Evolutionary conservation across 2,329 filamentous ascomycete species (phyloP).

Genomic region (Apiospora hydei): DNA sequence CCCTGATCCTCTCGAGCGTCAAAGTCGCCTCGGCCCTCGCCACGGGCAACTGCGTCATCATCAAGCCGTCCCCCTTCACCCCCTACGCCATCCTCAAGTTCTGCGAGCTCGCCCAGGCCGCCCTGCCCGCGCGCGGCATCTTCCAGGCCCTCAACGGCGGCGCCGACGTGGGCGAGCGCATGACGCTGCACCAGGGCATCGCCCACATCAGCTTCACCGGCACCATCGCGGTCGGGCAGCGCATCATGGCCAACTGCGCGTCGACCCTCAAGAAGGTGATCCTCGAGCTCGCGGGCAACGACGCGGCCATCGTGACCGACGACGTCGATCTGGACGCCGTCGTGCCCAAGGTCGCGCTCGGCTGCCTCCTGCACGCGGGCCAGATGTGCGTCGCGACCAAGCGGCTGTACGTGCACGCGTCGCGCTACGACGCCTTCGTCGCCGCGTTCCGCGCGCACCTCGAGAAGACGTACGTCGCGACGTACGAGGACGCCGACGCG

Average conservation of each 20-base stretch:
- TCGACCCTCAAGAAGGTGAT: slow-evolving; percentile 62
- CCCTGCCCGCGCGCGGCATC: slow-evolving; percentile 48
- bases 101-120: slow-evolving; percentile 51
- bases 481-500: slow-evolving; percentile 41
- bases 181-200: slow-evolving; percentile 62
- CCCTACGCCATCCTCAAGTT: slow-evolving; percentile 60
- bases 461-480: slow-evolving; percentile 34
- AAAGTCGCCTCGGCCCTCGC: slow-evolving; percentile 60
- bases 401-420: slow-evolving; percentile 67
- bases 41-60: slow-evolving; percentile 62
- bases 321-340: slow-evolving; percentile 56
- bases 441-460: slow-evolving; percentile 23
- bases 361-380: slow-evolving; percentile 60
- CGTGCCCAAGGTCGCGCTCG: slow-evolving; percentile 45
- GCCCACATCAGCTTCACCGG: slow-evolving; percentile 67
- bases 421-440: slow-evolving; percentile 63
- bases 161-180: slow-evolving; percentile 59
- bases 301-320: slow-evolving; percentile 59
- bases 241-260: slow-evolving; percentile 56
- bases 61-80: slow-evolving; percentile 66
- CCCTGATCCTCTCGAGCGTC: slow-evolving; percentile 53
- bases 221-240: slow-evolving; percentile 57
- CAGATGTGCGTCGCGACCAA: slow-evolving; percentile 65
- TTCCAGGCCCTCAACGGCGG: slow-evolving; percentile 62
- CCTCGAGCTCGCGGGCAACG: slow-evolving; percentile 62